These are phyloP conservation scores for Neurospora tetrasperma DNA, from an alignment of 495 filamentous ascomycete genomes.

Conservation along the genomic window DNA sequence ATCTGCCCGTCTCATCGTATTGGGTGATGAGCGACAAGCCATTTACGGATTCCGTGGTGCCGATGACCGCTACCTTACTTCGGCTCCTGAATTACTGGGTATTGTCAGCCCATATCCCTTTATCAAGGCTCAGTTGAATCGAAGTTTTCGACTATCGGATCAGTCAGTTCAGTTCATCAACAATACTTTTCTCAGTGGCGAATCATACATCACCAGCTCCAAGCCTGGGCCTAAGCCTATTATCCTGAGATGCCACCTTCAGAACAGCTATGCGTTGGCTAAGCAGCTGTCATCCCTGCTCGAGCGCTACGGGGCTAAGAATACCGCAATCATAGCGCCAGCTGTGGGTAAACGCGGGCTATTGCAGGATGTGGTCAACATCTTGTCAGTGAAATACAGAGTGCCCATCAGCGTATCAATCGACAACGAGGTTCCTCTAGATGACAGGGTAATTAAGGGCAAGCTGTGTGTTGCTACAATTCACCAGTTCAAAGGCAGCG, in stretches of 20 bases:
- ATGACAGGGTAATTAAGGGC: slow-evolving; percentile 4
- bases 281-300: background rate
- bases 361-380: background rate
- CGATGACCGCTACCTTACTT: slow-evolving; percentile 7
- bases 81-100: slow-evolving; percentile 5
- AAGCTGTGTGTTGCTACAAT: slow-evolving; percentile 9
- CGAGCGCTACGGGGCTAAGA: slow-evolving; percentile 1
- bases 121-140: background rate
- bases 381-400: background rate
- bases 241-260: slow-evolving; percentile 1
- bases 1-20: slow-evolving; percentile 3
- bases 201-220: slow-evolving; percentile 5
- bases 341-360: background rate
- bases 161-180: slow-evolving; percentile 5
- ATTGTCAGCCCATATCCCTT: background rate
- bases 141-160: slow-evolving; percentile 3
- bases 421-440: slow-evolving; percentile 2
- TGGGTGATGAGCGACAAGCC: slow-evolving; percentile 11
- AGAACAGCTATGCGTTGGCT: background rate
- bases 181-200: slow-evolving; percentile 3
- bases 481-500: slow-evolving; percentile 11
- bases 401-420: slow-evolving; percentile 1
- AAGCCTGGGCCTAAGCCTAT: slow-evolving; percentile 5
- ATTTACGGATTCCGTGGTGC: slow-evolving; percentile 10
- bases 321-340: slow-evolving; percentile 3